phyloP scores from a whole-genome alignment of 495 filamentous ascomycete genomes.

The Immersiella caudata region DNA sequence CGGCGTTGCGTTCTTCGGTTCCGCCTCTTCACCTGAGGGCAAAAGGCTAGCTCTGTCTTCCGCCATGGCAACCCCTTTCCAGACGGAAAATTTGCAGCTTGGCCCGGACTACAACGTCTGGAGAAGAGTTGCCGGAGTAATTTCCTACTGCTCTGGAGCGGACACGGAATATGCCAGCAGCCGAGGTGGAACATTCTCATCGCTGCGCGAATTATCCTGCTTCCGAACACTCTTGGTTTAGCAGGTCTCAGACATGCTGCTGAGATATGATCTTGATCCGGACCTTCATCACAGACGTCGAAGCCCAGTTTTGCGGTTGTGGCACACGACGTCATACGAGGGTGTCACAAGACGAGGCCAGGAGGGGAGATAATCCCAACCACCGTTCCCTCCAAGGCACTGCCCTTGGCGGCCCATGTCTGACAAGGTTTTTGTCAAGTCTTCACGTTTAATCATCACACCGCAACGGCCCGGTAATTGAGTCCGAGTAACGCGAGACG shows the following conservation, averaged over 20 bases:
- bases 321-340: neutral
- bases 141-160: neutral
- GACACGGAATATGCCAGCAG: neutral
- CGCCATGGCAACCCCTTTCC: neutral
- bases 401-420: neutral
- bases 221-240: neutral
- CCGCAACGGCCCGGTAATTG: slow-evolving; percentile 9
- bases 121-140: neutral
- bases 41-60: neutral
- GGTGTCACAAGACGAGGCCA: neutral
- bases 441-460: neutral
- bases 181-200: neutral
- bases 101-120: neutral
- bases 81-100: neutral
- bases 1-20: too few relatives aligned
- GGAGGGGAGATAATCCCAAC: neutral
- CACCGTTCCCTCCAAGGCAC: neutral
- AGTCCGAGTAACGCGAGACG: neutral
- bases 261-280: neutral
- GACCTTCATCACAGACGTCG: neutral
- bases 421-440: neutral
- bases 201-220: neutral
- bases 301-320: neutral
- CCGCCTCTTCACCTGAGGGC: neutral
- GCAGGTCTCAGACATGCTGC: neutral